Base-by-base conservation (phyloP, 345 rosid genomes). In the Cardamine resedifolia region DNA sequence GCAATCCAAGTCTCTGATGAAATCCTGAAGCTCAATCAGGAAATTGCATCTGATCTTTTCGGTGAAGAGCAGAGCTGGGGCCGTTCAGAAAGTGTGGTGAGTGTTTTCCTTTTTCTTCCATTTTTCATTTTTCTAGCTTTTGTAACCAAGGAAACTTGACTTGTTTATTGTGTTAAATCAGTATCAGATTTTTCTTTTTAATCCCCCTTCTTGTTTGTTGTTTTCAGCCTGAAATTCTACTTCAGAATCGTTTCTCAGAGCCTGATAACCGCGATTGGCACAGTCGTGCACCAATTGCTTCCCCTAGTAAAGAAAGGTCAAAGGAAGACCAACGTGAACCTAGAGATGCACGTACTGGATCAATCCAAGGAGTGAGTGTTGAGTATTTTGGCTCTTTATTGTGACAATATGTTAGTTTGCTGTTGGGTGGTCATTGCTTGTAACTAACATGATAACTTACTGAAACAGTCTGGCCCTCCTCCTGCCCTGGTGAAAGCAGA, bases 181-280 rank as follows among this genome's bases (percentile, higher is more conserved):
- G 12, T 34, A 11, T 38, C 30, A 60, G 41, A 38, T 27, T 26
- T 34, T 31, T 9, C 27, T 36, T 38, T 38, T 14, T 12, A 10
- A 34, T 9, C 10, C 30, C 9, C 10, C n/a, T 51, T 58, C 28
- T 51, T 68, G 51, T 61, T 68, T 68, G 24, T 61, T 30, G 34
- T 68, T 53, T 50, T 68, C 82, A 88, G 96, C 78, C 71, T 18
- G 78, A 70, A 48, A 82, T 4, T 82, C 89, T 82, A 78, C 20
- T 71, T 76, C 94, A 70, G 75, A 77, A 64, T 73, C 94, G 97
- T 33, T 91, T 79, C 67, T 75, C 87, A 28, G 96, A 95, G 82
- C 83, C 87, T 27, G 97, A 91, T 79, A 95, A 79, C 76, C 97
- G 97, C 59, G 96, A 95, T 68, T 95, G 96, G 97, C 96, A 88